Conservation (phyloP, 345 rosid genomes). For the Fremontodendron californicum region DNA sequence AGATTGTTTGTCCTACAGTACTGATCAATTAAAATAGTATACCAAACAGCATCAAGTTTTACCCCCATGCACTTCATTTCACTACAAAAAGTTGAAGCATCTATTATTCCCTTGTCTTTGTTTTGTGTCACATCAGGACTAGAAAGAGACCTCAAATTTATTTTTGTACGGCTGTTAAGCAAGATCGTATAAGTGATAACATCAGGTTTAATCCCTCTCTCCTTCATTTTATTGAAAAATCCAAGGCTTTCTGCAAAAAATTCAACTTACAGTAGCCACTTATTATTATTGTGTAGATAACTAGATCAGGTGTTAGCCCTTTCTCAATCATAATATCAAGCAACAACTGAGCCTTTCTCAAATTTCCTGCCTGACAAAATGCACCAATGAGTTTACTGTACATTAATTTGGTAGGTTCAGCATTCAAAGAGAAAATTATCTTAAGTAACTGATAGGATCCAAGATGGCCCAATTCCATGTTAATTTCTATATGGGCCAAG, state of each 20-base stretch:
- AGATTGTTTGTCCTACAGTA: conserved; percentile 50
- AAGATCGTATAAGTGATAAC: conserved; percentile 55
- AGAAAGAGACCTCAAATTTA: conserved; percentile 11
- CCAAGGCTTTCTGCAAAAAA: conserved; percentile 34
- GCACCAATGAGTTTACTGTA: conserved; percentile 45
- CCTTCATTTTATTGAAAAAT: conserved; percentile 54
- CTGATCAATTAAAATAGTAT: conserved; percentile 58
- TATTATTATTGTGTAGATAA: conserved; percentile 64
- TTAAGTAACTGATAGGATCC: no score
- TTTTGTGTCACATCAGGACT: conserved; percentile 14
- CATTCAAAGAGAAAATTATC: conserved; percentile 37
- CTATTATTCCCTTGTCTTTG: conserved; percentile 12
- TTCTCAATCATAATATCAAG: conserved; percentile 31
- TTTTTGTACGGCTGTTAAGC: conserved; percentile 41
- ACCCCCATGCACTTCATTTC: conserved; percentile 40
- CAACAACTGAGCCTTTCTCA: conserved; percentile 35
- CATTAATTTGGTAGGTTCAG: conserved; percentile 42
- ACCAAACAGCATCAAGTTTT: conserved; percentile 46
- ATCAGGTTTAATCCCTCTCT: conserved; percentile 59
- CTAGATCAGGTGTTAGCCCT: conserved; percentile 45
- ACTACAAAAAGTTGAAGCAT: conserved; percentile 27
- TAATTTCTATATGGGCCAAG: no score
- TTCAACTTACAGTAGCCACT: conserved; percentile 49
- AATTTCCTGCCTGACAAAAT: conserved; percentile 37
- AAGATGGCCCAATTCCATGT: no score